Evolutionary conservation across 257 asterid species (phyloP).

Genomic region (Pogostemon cablin): DNA sequence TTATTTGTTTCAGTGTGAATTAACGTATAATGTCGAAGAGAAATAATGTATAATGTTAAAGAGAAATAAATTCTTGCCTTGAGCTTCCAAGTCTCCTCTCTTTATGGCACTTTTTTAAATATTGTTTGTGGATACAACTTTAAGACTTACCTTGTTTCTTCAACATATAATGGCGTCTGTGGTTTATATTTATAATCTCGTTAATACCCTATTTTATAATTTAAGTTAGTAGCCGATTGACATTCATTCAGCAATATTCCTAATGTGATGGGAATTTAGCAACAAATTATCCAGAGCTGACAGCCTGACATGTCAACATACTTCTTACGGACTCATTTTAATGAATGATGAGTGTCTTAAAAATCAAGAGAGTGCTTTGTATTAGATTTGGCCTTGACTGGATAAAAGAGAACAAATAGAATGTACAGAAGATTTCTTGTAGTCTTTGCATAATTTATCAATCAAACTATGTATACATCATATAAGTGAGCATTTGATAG

Average conservation of each 20-base stretch:
- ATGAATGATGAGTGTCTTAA: neutral
- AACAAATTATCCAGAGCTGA: constrained; percentile 4
- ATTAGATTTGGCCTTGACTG: neutral
- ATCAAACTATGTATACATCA: constrained; percentile 7
- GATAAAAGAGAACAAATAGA: neutral
- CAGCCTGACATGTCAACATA: constrained; percentile 8
- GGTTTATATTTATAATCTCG: neutral
- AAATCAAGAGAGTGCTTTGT: constrained; percentile 10
- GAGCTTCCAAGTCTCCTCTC: constrained; percentile 18
- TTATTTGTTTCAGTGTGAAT: no score
- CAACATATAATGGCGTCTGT: constrained; percentile 11
- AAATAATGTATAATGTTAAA: neutral
- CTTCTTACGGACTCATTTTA: neutral
- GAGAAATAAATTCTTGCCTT: constrained; percentile 10
- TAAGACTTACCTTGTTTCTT: constrained; percentile 12
- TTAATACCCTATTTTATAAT: neutral
- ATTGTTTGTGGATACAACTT: neutral
- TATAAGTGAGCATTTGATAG: neutral
- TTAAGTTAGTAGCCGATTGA: constrained; percentile 14
- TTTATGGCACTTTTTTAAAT: neutral
- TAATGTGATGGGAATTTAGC: neutral
- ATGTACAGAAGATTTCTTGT: constrained; percentile 14
- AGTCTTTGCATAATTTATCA: neutral
- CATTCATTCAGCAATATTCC: neutral
- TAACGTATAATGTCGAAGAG: neutral